Conservation (phyloP, 2,329 filamentous ascomycete species). For the Fusarium floridanum region DNA sequence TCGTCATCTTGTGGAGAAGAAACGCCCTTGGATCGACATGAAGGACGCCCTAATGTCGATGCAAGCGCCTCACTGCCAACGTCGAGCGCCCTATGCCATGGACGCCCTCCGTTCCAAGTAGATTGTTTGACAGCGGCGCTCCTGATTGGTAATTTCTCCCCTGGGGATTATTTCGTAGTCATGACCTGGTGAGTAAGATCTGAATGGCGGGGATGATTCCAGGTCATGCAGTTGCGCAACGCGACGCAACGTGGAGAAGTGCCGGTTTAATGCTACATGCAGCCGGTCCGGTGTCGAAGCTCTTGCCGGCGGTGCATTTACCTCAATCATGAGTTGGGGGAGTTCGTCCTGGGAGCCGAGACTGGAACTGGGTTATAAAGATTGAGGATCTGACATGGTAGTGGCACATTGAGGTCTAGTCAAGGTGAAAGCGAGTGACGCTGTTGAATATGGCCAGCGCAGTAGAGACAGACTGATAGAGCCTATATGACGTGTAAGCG, state of each 20-base stretch:
- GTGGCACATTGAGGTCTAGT: background rate
- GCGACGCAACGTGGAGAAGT: background rate
- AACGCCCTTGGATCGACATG: conserved; percentile 2
- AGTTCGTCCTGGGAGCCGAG: background rate
- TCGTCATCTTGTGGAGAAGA: background rate
- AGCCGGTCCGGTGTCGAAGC: background rate
- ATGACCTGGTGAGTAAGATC: background rate
- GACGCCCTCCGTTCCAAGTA: background rate
- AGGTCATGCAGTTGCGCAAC: background rate
- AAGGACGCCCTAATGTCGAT: background rate
- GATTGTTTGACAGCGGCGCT: no score
- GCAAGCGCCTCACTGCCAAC: background rate
- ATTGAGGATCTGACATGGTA: background rate
- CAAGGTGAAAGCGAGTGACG: conserved; percentile 36
- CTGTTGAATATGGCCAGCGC: conserved; percentile 49
- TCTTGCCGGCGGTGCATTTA: background rate
- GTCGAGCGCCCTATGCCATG: background rate
- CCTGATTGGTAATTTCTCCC: background rate
- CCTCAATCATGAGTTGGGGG: background rate
- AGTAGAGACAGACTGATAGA: background rate
- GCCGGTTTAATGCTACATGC: background rate
- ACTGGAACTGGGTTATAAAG: background rate
- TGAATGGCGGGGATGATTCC: background rate
- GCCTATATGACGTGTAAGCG: background rate
- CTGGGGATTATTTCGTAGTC: background rate